Evolutionary conservation across 1,284 basidiomycete species (phyloP).

Genomic region (Ceratobasidium theobromae): DNA sequence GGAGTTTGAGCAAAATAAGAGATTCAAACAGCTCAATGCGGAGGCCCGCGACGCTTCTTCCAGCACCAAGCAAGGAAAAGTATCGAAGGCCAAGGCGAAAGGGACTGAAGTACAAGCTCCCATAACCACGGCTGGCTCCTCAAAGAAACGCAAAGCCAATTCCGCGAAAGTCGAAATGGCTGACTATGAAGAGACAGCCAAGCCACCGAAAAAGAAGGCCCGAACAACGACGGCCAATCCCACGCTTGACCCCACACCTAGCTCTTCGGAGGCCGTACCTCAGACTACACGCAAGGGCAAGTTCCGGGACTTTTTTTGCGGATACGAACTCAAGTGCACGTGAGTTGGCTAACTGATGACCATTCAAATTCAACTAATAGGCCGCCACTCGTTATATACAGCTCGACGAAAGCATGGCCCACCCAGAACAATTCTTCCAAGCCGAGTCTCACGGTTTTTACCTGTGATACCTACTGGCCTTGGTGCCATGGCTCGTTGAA

Average conservation of each 20-base stretch:
- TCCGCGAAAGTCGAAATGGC: not conserved
- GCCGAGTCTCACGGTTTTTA: not conserved
- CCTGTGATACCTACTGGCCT: not conserved
- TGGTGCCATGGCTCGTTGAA: not conserved
- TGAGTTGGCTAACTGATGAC: no score
- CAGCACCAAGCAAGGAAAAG: not conserved
- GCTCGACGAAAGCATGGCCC: no score
- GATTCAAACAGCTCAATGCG: constrained; percentile 12
- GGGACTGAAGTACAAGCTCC: not conserved
- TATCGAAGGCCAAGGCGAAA: not conserved
- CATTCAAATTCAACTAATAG: no score
- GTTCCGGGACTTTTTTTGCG: no score
- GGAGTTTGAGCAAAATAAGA: constrained; percentile 2
- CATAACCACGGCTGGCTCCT: not conserved
- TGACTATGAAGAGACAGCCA: not conserved
- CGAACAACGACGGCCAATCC: not conserved
- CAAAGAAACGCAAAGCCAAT: constrained; percentile 18
- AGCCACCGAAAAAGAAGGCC: not conserved
- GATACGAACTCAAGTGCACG: no score
- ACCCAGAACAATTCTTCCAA: not conserved
- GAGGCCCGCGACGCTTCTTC: not conserved
- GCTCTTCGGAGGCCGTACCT: no score
- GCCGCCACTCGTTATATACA: no score
- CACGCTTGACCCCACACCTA: no score
- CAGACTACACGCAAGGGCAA: no score